These are phyloP conservation scores for Exophiala calicioides DNA, from an alignment of 2,329 filamentous ascomycete genomes.

Conservation along the genomic window DNA sequence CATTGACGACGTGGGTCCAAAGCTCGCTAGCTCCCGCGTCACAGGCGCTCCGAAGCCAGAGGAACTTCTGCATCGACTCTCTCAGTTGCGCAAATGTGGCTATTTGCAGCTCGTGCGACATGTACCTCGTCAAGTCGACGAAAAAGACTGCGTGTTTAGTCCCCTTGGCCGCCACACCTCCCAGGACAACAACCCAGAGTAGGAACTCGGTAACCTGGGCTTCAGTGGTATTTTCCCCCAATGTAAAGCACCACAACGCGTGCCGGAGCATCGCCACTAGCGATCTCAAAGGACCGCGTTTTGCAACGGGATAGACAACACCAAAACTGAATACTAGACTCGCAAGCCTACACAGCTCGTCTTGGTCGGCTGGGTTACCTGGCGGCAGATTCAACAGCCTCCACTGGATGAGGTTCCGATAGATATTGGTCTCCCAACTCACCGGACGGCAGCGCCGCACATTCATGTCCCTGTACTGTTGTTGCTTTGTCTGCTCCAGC, in stretches of 20 bases:
- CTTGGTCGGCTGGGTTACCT: neutral
- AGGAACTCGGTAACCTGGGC: no score
- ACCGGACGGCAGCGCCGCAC: neutral
- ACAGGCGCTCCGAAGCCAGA: constrained; percentile 10
- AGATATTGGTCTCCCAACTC: constrained; percentile 16
- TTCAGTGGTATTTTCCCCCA: neutral
- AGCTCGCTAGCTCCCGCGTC: constrained; percentile 7
- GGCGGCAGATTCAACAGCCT: constrained; percentile 4
- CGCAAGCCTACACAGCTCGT: constrained; percentile 14
- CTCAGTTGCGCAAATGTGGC: constrained; percentile 2
- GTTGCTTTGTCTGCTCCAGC: neutral
- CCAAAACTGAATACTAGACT: constrained; percentile 15
- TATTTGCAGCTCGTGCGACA: neutral
- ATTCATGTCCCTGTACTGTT: neutral
- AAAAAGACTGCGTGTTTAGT: constrained; percentile 8
- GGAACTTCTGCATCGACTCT: constrained; percentile 7
- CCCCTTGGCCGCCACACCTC: constrained; percentile 3
- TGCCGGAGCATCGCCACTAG: neutral
- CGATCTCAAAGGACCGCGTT: neutral
- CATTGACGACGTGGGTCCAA: no score
- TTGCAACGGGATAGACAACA: constrained; percentile 12
- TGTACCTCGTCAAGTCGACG: neutral
- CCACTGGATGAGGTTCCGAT: constrained; percentile 12
- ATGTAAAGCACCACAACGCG: neutral
- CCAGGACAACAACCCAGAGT: constrained; percentile 11